Evolutionary conservation across 2,329 filamentous ascomycete genomes (phyloP).

Genomic region (Fusarium annulatum): DNA sequence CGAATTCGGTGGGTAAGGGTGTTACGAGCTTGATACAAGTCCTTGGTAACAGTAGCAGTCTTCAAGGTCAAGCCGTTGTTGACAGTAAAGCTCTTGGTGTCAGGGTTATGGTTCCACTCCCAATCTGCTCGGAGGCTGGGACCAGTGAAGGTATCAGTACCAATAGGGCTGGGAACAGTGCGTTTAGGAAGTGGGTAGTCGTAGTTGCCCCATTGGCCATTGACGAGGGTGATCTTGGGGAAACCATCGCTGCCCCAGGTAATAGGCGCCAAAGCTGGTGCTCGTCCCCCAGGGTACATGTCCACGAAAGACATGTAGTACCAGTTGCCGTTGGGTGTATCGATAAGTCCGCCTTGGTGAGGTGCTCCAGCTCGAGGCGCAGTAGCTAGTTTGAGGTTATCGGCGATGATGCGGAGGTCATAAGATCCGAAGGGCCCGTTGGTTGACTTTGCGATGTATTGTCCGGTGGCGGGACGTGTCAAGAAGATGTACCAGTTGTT

Average conservation of each 20-base stretch:
- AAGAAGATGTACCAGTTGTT: conserved; percentile 65
- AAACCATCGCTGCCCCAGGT: conserved; percentile 42
- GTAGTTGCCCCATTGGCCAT: conserved; percentile 9
- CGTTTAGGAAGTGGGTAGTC: conserved; percentile 4
- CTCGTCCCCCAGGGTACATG: conserved; percentile 65
- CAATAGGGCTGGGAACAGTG: not conserved
- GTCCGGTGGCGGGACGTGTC: conserved; percentile 56
- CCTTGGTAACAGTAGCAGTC: conserved; percentile 8
- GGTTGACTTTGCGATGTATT: conserved; percentile 60
- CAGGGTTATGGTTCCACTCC: conserved; percentile 21
- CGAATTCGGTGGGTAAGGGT: conserved; percentile 8
- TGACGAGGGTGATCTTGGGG: not conserved
- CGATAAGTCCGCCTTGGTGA: conserved; percentile 67
- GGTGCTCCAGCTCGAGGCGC: conserved; percentile 56
- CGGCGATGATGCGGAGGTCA: conserved; percentile 55
- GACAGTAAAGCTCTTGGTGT: conserved; percentile 1
- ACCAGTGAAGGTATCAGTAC: conserved; percentile 3
- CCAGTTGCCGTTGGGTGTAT: conserved; percentile 64
- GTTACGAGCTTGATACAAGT: conserved; percentile 15
- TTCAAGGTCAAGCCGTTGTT: conserved; percentile 15
- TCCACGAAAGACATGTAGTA: conserved; percentile 68
- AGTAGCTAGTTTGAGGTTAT: conserved; percentile 50
- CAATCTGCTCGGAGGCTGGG: not conserved
- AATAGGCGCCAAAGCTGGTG: conserved; percentile 65
- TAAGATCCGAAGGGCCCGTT: conserved; percentile 62